These are phyloP conservation scores for Camillea tinctor DNA, from an alignment of 2,329 filamentous ascomycete genomes.

Conservation along the genomic window DNA sequence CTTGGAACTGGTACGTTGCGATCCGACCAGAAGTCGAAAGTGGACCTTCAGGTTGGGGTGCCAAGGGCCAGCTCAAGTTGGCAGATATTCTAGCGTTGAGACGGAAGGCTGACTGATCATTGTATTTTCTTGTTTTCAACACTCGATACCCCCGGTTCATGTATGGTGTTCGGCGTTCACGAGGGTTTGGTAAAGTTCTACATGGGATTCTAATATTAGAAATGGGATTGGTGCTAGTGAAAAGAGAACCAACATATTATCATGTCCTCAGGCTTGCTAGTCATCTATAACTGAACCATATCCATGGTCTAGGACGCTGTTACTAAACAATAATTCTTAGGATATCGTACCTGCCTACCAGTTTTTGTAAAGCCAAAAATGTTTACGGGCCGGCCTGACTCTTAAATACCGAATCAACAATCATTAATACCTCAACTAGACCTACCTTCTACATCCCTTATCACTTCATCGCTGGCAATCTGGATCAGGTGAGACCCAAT, in stretches of 20 bases:
- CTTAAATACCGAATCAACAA: not conserved
- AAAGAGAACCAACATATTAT: no score
- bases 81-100: constrained; percentile 63
- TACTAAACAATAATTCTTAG: not conserved
- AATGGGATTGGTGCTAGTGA: no score
- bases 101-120: constrained; percentile 32
- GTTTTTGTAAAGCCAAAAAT: no score
- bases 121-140: constrained; percentile 2
- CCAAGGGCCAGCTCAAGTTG: constrained; percentile 69
- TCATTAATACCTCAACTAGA: not conserved
- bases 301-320: no score
- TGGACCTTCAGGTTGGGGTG: constrained; percentile 79
- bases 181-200: no score
- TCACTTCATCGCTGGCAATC: constrained; percentile 8
- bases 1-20: constrained; percentile 79
- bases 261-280: no score
- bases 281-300: no score
- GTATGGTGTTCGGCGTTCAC: not conserved
- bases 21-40: constrained; percentile 73
- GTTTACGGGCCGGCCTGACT: no score
- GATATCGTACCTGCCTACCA: not conserved
- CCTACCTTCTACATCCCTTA: not conserved
- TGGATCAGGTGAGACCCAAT: constrained; percentile 38
- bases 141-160: not conserved
- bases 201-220: no score